Conservation (phyloP, 139 green algal species). For the Tetratostichococcus sp. region DNA sequence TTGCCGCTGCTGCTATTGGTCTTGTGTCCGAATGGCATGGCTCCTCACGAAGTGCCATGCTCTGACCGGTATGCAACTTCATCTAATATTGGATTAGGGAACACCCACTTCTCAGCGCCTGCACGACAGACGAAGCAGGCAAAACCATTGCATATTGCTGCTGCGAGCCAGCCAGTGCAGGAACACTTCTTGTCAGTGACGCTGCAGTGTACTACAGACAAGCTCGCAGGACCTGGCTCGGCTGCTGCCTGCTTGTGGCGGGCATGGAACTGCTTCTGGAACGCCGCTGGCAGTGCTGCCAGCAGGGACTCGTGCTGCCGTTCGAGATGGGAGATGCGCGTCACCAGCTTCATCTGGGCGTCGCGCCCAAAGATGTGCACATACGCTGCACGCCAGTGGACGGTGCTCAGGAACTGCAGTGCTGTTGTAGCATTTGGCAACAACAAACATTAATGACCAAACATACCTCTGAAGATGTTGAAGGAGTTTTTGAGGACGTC, state of each 20-base stretch:
- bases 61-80: not conserved
- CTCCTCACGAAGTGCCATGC: not conserved
- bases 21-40: not conserved
- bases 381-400: conserved; percentile 26
- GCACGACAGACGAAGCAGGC: not conserved
- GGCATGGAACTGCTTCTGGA: not conserved
- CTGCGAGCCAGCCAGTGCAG: too few species aligned
- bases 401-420: too few species aligned
- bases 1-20: too few species aligned
- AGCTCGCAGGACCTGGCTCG: not conserved
- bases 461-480: conserved; percentile 33
- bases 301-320: not conserved
- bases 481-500: conserved; percentile 26
- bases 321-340: conserved; percentile 8
- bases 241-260: not conserved
- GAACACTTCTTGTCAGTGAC: too few species aligned
- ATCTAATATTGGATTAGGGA: not conserved
- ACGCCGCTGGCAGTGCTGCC: not conserved
- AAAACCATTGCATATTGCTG: too few species aligned
- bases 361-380: conserved; percentile 11
- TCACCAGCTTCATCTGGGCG: not conserved
- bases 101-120: not conserved
- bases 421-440: too few species aligned
- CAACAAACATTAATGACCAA: too few species aligned
- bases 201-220: too few species aligned